Evolutionary conservation across 306 rosid species (phyloP), one percentile per base, ranked within the genome.

Genomic region (Sophora flavescens): DNA sequence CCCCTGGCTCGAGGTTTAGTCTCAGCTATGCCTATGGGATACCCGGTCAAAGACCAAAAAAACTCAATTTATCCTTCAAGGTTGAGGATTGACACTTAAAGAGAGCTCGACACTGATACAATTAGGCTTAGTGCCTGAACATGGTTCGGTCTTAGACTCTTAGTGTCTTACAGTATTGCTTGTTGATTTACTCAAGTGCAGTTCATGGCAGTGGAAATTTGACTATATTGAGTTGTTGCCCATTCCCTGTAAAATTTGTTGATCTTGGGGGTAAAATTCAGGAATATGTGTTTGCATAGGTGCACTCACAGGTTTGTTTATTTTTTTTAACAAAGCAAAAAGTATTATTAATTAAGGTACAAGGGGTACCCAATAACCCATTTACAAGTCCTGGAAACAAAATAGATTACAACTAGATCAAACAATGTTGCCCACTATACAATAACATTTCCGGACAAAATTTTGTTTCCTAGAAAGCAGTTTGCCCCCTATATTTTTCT

Each of bases 401-500:
- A n/a, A n/a, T n/a, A n/a, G n/a, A n/a, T n/a, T n/a, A n/a, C n/a
- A n/a, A n/a, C n/a, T n/a, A n/a, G n/a, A n/a, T n/a, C n/a, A n/a
- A n/a, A n/a, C n/a, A n/a, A n/a, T n/a, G n/a, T n/a, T n/a, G n/a
- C n/a, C n/a, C n/a, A n/a, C n/a, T n/a, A n/a, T n/a, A n/a, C n/a
- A n/a, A n/a, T n/a, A n/a, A n/a, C n/a, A n/a, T n/a, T n/a, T n/a
- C n/a, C 0, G 13, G 71, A 28, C 47, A 47, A 45, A 52, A 17
- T 75, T 64, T 39, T 50, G 22, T 45, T 75, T 58, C 16, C 68
- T 59, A 16, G 38, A 52, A 38, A 22, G 35, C 58, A 33, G 60
- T 51, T 14, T 32, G 14, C 26, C 48, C 53, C 28, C 15, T 5
- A 35, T 26, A 44, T 67, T 75, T 51, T 80, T 38, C 59, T 35